Conservation (phyloP, 257 asterid species). For the Osmanthus fragrans region DNA sequence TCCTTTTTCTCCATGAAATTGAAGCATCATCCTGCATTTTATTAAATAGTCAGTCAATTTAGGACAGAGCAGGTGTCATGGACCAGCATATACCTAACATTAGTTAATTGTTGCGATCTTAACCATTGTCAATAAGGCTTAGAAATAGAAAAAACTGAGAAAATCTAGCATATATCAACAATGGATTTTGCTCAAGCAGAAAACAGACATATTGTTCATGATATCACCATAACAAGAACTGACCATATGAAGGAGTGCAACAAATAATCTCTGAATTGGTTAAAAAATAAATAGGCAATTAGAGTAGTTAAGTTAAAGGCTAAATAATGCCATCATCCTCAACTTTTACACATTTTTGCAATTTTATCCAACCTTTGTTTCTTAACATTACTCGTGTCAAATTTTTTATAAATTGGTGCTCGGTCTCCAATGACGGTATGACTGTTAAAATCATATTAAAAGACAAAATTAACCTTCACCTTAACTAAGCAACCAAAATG, state of each 20-base stretch:
- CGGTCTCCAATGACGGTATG: not conserved
- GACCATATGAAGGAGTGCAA: not conserved
- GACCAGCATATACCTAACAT: not conserved
- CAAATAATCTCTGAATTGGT: not conserved
- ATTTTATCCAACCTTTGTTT: not conserved
- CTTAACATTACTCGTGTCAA: not conserved
- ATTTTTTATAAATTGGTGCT: not conserved
- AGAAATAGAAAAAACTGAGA: not conserved
- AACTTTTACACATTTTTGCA: not conserved
- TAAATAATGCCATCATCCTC: not conserved
- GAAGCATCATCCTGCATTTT: slow-evolving; percentile 91
- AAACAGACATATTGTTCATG: not conserved
- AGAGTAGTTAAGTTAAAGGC: not conserved
- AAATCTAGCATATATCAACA: not conserved
- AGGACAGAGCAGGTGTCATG: slow-evolving; percentile 12
- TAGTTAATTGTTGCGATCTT: not conserved
- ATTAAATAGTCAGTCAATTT: slow-evolving; percentile 28
- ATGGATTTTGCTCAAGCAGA: not conserved
- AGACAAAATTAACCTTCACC: not conserved
- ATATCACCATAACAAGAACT: not conserved
- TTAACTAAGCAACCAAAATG: not conserved
- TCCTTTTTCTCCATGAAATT: slow-evolving; percentile 92
- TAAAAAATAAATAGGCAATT: not conserved
- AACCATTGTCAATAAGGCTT: not conserved
- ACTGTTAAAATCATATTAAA: not conserved